phyloP scores from a whole-genome alignment of 2,329 filamentous ascomycete genomes.

The Lasiodiplodia gonubiensis region DNA sequence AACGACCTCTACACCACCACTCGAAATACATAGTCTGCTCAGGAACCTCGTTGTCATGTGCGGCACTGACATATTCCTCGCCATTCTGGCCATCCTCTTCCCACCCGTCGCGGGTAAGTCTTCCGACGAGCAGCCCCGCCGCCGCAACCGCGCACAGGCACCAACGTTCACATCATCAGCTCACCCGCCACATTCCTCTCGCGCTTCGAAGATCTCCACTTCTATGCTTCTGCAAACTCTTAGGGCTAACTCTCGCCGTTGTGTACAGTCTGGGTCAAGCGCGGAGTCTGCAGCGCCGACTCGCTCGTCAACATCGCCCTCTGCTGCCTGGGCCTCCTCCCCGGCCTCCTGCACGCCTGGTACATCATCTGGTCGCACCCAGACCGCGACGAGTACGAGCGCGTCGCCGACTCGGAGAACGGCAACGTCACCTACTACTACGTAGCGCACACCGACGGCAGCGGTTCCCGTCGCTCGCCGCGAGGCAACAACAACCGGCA shows the following conservation, averaged over 20 bases:
- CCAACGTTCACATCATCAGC: constrained; percentile 8
- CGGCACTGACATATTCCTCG: constrained; percentile 65
- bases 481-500: neutral
- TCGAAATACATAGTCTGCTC: neutral
- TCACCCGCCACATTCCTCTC: constrained; percentile 4
- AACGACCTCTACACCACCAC: neutral
- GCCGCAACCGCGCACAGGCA: constrained; percentile 31
- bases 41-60: constrained; percentile 52
- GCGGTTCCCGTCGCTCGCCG: neutral
- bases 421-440: constrained; percentile 76
- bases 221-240: constrained; percentile 13
- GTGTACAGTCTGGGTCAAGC: constrained; percentile 87
- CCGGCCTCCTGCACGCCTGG: constrained; percentile 93
- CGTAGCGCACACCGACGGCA: constrained; percentile 49
- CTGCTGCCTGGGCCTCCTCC: constrained; percentile 66
- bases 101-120: constrained; percentile 62
- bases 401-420: constrained; percentile 61
- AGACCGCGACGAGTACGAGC: constrained; percentile 75
- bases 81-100: constrained; percentile 66
- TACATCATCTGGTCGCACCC: constrained; percentile 95
- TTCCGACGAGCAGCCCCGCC: constrained; percentile 30
- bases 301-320: constrained; percentile 95
- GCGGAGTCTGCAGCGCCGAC: constrained; percentile 89
- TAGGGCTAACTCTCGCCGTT: constrained; percentile 29
- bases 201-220: neutral